phyloP scores from a whole-genome alignment of 176 grass and related monocot species.

The Oryza glaberrima region DNA sequence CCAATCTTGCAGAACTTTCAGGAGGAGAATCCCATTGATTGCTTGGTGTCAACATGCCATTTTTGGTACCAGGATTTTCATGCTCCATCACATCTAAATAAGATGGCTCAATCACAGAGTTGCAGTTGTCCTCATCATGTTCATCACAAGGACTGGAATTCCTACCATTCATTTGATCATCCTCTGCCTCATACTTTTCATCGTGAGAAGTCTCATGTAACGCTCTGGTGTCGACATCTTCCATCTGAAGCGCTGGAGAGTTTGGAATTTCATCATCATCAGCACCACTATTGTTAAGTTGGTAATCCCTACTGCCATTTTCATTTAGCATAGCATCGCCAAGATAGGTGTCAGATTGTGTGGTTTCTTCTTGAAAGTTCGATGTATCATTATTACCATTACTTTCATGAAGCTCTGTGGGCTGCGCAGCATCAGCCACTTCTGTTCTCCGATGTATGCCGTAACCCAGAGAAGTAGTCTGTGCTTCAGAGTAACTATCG shows the following conservation, averaged over 20 bases:
- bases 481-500: constrained; percentile 41
- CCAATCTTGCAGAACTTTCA: constrained; percentile 50
- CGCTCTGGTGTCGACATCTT: constrained; percentile 36
- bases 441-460: constrained; percentile 43
- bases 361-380: constrained; percentile 47
- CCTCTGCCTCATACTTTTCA: constrained; percentile 48
- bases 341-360: constrained; percentile 51
- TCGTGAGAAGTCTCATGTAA: constrained; percentile 30
- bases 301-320: constrained; percentile 47
- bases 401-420: constrained; percentile 47
- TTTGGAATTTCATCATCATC: constrained; percentile 48
- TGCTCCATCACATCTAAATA: constrained; percentile 38
- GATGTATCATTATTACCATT: constrained; percentile 54
- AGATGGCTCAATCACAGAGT: constrained; percentile 36
- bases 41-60: constrained; percentile 43
- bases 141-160: constrained; percentile 44
- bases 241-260: constrained; percentile 36
- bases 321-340: constrained; percentile 60
- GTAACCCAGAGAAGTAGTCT: constrained; percentile 33
- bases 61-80: constrained; percentile 45
- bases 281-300: constrained; percentile 50
- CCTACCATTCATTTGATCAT: constrained; percentile 54
- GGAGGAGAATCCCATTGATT: constrained; percentile 41
- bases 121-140: constrained; percentile 46
- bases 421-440: constrained; percentile 28